These are phyloP conservation scores for Plasmodium ovale DNA, from an alignment of 169 alveolate genomes.

Conservation along the genomic window DNA sequence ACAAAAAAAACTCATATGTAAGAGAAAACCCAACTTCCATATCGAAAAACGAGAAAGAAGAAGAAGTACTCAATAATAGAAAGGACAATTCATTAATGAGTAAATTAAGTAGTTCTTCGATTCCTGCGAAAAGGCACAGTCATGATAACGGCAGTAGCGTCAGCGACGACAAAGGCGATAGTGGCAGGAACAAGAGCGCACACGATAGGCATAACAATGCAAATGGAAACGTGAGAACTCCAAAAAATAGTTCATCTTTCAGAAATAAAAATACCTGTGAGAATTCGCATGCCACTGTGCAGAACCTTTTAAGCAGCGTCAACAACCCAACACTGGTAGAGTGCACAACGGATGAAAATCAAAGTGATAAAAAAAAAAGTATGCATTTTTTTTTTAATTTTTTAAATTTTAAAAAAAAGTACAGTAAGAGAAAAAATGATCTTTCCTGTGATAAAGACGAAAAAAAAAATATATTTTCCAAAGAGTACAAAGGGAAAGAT, in stretches of 20 bases:
- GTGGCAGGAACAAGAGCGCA: neutral
- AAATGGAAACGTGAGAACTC: neutral
- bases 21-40: neutral
- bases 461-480: slow-evolving; percentile 3
- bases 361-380: slow-evolving; percentile 18
- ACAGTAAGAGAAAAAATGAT: slow-evolving; percentile 28
- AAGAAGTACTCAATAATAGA: neutral
- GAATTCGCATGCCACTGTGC: neutral
- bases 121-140: too few species aligned
- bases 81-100: slow-evolving; percentile 1
- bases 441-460: neutral
- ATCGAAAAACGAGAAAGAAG: slow-evolving; percentile 2
- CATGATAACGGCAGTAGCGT: neutral
- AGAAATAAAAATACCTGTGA: neutral
- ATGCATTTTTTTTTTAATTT: slow-evolving; percentile 27
- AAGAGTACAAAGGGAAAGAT: slow-evolving; percentile 5
- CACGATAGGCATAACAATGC: neutral
- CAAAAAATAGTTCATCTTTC: neutral
- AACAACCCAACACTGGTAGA: neutral
- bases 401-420: slow-evolving; percentile 33
- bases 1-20: neutral
- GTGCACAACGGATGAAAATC: slow-evolving; percentile 10
- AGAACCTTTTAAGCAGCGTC: neutral
- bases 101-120: neutral
- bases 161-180: neutral